These are phyloP conservation scores for Chaetomium cochliodes DNA, from an alignment of 495 filamentous ascomycete species.

Conservation along the genomic window DNA sequence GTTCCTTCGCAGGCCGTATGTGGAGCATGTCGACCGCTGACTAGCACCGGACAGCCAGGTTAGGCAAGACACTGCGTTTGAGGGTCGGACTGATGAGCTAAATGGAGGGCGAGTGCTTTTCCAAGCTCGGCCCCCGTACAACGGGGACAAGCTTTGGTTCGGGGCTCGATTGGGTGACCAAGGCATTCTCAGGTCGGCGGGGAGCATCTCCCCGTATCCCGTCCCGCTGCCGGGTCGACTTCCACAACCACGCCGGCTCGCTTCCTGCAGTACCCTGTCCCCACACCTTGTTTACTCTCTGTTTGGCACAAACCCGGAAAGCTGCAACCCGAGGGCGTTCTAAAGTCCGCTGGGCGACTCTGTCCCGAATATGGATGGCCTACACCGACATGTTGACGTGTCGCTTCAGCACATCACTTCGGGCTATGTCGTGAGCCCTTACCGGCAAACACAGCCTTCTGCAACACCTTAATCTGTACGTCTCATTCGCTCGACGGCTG, in stretches of 20 bases:
- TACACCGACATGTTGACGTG: slow-evolving; percentile 41
- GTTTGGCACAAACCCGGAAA: slow-evolving; percentile 38
- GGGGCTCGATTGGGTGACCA: slow-evolving; percentile 15
- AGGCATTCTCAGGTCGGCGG: slow-evolving; percentile 10
- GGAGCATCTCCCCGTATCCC: slow-evolving; percentile 11
- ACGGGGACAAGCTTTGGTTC: slow-evolving; percentile 25
- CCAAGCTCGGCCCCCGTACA: slow-evolving; percentile 7
- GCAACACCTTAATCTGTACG: slow-evolving; percentile 12
- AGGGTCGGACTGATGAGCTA: not conserved
- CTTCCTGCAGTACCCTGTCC: slow-evolving; percentile 23
- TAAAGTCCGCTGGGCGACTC: slow-evolving; percentile 4
- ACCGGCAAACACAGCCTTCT: slow-evolving; percentile 29
- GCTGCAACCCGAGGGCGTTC: slow-evolving; percentile 24
- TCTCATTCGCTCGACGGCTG: slow-evolving; percentile 11
- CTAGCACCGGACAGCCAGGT: not conserved
- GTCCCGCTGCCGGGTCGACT: slow-evolving; percentile 10
- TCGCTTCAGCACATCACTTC: slow-evolving; percentile 30
- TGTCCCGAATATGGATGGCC: slow-evolving; percentile 10
- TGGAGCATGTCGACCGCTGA: slow-evolving; percentile 1
- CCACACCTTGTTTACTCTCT: slow-evolving; percentile 25
- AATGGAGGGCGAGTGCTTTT: not conserved
- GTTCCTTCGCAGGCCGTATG: not conserved
- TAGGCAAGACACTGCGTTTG: not conserved
- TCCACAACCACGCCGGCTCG: slow-evolving; percentile 24
- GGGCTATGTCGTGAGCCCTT: slow-evolving; percentile 29